These are phyloP conservation scores for Cercospora sesami DNA, from an alignment of 2,329 filamentous ascomycete genomes.

Conservation along the genomic window DNA sequence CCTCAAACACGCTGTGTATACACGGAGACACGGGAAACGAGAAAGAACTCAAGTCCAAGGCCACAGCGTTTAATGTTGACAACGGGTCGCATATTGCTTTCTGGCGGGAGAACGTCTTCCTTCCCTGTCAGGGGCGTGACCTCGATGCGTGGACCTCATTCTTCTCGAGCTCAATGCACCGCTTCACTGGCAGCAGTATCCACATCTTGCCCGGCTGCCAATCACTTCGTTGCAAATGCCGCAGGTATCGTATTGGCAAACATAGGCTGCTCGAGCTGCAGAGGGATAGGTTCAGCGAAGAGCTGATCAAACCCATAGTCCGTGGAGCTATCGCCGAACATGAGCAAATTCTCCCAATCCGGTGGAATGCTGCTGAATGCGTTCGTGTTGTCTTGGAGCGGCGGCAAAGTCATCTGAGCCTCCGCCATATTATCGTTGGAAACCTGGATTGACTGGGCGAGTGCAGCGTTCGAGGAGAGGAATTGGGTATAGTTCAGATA, in stretches of 20 bases:
- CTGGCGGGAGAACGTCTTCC: background rate
- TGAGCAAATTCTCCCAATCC: constrained; percentile 19
- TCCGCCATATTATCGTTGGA: background rate
- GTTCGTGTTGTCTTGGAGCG: background rate
- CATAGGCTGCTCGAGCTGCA: constrained; percentile 4
- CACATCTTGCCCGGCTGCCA: background rate
- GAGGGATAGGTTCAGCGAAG: constrained; percentile 23
- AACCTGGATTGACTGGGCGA: background rate
- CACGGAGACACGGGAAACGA: too few relatives aligned
- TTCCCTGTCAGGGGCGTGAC: background rate
- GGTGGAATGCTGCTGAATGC: background rate
- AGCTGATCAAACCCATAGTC: constrained; percentile 27
- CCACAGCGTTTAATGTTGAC: too few relatives aligned
- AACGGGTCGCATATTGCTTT: too few relatives aligned
- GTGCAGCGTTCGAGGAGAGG: constrained; percentile 8
- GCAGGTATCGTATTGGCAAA: constrained; percentile 1
- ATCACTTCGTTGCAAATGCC: background rate
- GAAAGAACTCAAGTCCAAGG: too few relatives aligned
- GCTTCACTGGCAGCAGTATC: background rate
- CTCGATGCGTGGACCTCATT: background rate
- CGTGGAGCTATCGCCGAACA: constrained; percentile 18
- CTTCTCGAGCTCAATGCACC: background rate
- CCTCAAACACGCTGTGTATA: too few relatives aligned
- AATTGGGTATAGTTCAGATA: constrained; percentile 24
- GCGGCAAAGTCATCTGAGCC: background rate